A percentile compares a stretch with the other conserved stretches of the same genome.
These are phyloP conservation scores for Sonneratia caseolaris DNA, from an alignment of 345 rosid genomes.

Conservation along the genomic window DNA sequence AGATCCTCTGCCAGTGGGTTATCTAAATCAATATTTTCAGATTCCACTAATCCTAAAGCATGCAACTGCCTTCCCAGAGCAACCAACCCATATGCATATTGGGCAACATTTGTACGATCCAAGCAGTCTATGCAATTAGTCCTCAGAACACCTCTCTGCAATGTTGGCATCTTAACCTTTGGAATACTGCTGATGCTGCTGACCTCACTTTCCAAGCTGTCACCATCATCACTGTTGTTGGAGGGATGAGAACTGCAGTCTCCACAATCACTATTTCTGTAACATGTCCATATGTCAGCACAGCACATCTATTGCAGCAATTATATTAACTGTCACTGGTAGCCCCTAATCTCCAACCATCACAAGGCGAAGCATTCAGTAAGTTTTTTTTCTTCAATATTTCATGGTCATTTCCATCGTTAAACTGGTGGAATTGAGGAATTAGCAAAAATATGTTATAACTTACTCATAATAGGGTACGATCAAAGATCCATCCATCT, in stretches of 20 bases:
- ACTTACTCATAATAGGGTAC: constrained; percentile 55
- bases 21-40: constrained; percentile 51
- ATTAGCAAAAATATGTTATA: not conserved
- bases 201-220: constrained; percentile 22
- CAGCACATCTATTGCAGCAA: not conserved
- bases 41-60: constrained; percentile 44
- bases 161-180: constrained; percentile 33
- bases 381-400: not conserved
- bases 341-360: not conserved
- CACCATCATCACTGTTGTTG: constrained; percentile 25
- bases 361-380: not conserved
- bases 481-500: constrained; percentile 32
- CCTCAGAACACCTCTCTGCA: constrained; percentile 83
- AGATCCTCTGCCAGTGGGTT: constrained; percentile 72
- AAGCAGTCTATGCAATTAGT: constrained; percentile 97
- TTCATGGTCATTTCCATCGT: not conserved
- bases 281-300: constrained; percentile 10
- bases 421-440: not conserved
- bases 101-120: constrained; percentile 98
- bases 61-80: constrained; percentile 81
- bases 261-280: constrained; percentile 33
- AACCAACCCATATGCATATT: constrained; percentile 79
- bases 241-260: constrained; percentile 23
- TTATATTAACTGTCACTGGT: not conserved
- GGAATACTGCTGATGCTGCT: constrained; percentile 19